Conservation (phyloP, 306 rosid species). For the Glycine latifolia region DNA sequence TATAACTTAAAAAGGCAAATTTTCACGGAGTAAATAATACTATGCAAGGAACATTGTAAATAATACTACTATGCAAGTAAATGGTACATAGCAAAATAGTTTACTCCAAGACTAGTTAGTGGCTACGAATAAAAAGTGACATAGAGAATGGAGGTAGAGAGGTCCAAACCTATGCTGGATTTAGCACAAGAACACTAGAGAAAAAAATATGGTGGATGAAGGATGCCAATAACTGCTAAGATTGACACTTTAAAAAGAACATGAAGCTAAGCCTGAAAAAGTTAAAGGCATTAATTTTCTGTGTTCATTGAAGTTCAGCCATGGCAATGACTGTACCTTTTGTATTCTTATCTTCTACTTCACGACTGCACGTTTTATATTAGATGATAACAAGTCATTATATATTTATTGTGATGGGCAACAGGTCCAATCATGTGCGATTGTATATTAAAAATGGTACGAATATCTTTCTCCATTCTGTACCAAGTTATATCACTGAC, state of each 20-base stretch:
- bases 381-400: background rate
- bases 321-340: constrained; percentile 30
- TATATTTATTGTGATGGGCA: constrained; percentile 8
- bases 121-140: constrained; percentile 9
- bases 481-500: constrained; percentile 12
- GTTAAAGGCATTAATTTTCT: constrained; percentile 19
- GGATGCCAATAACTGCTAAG: background rate
- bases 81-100: background rate
- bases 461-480: constrained; percentile 3
- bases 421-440: constrained; percentile 17
- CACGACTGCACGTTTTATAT: constrained; percentile 29
- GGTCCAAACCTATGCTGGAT: constrained; percentile 22
- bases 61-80: background rate
- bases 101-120: background rate
- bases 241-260: constrained; percentile 32
- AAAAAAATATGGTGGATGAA: background rate
- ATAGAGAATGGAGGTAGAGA: constrained; percentile 16
- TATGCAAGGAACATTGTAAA: background rate
- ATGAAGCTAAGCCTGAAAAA: constrained; percentile 5
- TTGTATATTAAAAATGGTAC: constrained; percentile 5
- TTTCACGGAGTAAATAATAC: background rate
- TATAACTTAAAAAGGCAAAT: background rate
- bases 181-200: constrained; percentile 38
- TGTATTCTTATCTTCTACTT: constrained; percentile 42
- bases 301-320: constrained; percentile 22